Evolutionary conservation across 1,284 basidiomycete genomes (phyloP), one percentile per base, ranked within the genome.

Genomic region (Irpex sp.): DNA sequence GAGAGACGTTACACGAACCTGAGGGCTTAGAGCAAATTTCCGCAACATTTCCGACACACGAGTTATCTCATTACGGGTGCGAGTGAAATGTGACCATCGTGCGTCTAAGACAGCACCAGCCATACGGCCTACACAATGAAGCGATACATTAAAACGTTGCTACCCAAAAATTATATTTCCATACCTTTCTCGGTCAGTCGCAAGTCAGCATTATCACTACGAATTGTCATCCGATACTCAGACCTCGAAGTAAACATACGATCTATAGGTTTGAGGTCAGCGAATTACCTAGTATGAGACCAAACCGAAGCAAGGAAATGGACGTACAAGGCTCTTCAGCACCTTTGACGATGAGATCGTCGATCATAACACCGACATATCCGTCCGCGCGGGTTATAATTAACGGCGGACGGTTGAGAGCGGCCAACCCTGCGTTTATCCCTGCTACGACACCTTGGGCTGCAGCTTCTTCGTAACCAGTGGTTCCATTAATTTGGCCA

Each of bases 181-280:
- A 26, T 47, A 85, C 90, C 92, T 72, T 87, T 87, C 67, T 84
- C 82, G 0, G 94, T 96, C 61, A 97, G 77, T 40, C 94, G 82
- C 61, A 86, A 61, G 76, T 96, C 94, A 1, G 94, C 94, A 67
- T 97, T 96, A 76, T 97, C 94, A 59, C 91, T 89, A 55, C 94
- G 82, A 52, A 96, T 82, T 0, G 89, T 89, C 83, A 97, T 88
- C 34, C 94, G 85, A 72, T 94, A 97, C 71, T 97, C 94, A 38
- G 91, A 93, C 55, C 94, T 83, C 19, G 92, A 92, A 0, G 94
- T 96, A 74, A 96, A 96, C 93, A 96, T 96, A 44, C 94, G 89
- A 70, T 96, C 92, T 94, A 67, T 54, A 15, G 15, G 13, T 21
- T 61, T 26, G 15, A 51, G 6, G 13, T 49, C 55, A 15, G 57